Base-by-base conservation (phyloP, 805 yeast species). In the Hagleromyces aurorensis region DNA sequence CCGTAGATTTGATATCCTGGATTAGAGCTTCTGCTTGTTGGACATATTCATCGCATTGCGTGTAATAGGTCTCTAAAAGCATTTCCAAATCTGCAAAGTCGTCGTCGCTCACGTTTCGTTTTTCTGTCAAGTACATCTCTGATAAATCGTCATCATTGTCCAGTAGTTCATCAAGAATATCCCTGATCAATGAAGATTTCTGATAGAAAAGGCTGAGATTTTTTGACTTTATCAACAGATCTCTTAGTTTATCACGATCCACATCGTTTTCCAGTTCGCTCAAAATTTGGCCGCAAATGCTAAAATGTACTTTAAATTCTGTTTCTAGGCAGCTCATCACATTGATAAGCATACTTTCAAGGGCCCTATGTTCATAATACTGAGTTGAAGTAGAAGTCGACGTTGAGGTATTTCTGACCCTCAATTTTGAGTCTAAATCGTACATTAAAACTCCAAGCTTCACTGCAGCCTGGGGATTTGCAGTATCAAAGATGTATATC, bases 21-120 rank as follows among this genome's bases (percentile, higher is more conserved):
- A 82, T 72, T 33, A 86, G 61, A 4, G 89, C 78, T 24, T 83
- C 94, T 0, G 94, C 78, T 44, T 82, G 89, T 55, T 87, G 96
- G 5, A 86, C 96, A 43, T 81, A 76, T 59, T 87, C 96, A 50
- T 87, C 96, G 50, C 89, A 79, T 45, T 86, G 96, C 36, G 81
- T 79, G 56, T 83, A 86, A 57, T 87, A 87, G 0, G 94, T 74
- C 50, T 87, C 96, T 13, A 87, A 53, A 28, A 87, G 64, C 78
- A 86, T 79, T 55, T 87, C 96, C 13, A 84, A 68, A 44, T 87
- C 95, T 6, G 78, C 82, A 39, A 66, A 69, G 48, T 70, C 72
- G 13, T 45, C 50, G 7, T 48, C 43, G 4, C 32, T 34, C 15
- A 31, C 40, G 15, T 30, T 41, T 28, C 44, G 36, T 30, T 55